Percentiles rank a stretch among this genome's conserved stretches.
Conservation (phyloP, 129 eudicot genomes). For the Tagetes patula region DNA sequence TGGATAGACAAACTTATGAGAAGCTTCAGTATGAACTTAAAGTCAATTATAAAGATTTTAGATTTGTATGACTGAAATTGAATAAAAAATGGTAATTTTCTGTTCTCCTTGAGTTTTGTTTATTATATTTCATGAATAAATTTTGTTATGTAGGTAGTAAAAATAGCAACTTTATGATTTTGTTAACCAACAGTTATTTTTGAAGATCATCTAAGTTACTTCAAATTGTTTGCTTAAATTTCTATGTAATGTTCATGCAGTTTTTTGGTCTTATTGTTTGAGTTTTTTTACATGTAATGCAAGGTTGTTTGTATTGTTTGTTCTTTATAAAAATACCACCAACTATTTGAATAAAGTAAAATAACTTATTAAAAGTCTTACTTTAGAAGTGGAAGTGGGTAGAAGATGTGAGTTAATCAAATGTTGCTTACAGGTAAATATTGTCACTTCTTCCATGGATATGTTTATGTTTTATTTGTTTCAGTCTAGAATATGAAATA, state of each 20-base stretch:
- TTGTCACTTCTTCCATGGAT: not conserved
- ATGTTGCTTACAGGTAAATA: conserved; percentile 49
- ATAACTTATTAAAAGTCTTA: not conserved
- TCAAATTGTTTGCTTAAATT: not conserved
- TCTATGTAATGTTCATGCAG: not conserved
- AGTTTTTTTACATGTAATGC: not conserved
- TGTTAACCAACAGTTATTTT: not conserved
- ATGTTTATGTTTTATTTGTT: not conserved
- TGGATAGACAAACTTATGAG: conserved; percentile 42
- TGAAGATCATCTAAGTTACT: not conserved
- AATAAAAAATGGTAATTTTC: conserved; percentile 17
- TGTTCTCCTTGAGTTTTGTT: not conserved
- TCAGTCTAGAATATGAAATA: not conserved
- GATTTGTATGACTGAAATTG: conserved; percentile 21
- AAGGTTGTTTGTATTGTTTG: not conserved
- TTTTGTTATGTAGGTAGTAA: not conserved
- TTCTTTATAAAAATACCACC: not conserved
- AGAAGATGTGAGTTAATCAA: conserved; percentile 48
- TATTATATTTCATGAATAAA: not conserved
- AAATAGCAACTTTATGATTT: not conserved
- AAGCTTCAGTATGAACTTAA: conserved; percentile 53
- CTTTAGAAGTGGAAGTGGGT: not conserved
- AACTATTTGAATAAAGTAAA: not conserved
- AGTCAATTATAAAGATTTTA: conserved; percentile 31
- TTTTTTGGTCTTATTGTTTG: not conserved